Percentiles rank a stretch among this genome's conserved stretches.
These are phyloP conservation scores for Trichoderma gracile DNA, from an alignment of 2,329 filamentous ascomycete genomes.

Conservation along the genomic window DNA sequence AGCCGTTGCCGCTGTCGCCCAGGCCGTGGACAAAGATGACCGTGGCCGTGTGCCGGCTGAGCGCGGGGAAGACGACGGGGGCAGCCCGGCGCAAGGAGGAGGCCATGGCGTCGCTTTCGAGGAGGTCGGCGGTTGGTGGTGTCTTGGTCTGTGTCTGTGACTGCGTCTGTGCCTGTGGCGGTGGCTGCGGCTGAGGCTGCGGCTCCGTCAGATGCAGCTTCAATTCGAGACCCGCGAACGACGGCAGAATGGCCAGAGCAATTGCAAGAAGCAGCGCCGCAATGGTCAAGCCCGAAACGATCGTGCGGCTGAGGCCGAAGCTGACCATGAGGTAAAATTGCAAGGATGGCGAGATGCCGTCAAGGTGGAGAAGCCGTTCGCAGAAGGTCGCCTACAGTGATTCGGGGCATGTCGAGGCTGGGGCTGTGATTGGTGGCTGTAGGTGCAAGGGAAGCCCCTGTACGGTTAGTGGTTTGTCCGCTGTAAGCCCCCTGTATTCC, in stretches of 20 bases:
- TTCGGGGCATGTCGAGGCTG: not conserved
- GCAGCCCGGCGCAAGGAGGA: conserved; percentile 34
- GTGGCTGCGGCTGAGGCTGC: not conserved
- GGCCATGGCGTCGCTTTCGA: conserved; percentile 28
- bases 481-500: not conserved
- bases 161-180: not conserved
- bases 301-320: conserved; percentile 6
- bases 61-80: conserved; percentile 73
- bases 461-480: not conserved
- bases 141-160: not conserved
- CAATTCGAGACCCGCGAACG: not conserved
- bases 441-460: not conserved
- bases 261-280: conserved; percentile 10
- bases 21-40: conserved; percentile 94
- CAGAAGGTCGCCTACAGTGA: not conserved
- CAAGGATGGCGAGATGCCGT: conserved; percentile 4
- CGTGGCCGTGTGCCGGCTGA: conserved; percentile 84
- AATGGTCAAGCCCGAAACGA: conserved; percentile 6
- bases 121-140: not conserved
- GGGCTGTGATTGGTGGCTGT: conserved; percentile 12
- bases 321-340: conserved; percentile 24
- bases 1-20: conserved; percentile 78
- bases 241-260: not conserved
- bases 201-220: not conserved
- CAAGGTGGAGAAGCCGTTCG: conserved; percentile 11